Conservation (phyloP, 768 basidiomycete genomes). For the Rhodocollybia butyracea region DNA sequence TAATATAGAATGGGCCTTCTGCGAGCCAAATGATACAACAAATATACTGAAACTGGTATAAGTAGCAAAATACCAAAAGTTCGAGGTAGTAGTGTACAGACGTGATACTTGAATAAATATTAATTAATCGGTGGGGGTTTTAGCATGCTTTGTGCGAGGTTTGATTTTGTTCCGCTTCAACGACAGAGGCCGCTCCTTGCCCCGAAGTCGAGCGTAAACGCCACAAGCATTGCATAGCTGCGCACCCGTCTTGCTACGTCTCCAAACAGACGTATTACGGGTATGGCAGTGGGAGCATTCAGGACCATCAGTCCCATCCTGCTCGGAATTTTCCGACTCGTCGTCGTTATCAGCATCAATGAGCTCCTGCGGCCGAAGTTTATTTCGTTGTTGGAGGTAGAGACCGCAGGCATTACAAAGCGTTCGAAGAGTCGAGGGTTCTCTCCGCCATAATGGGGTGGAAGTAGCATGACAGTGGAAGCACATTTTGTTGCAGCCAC, state of each 20-base stretch:
- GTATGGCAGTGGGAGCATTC: slow-evolving; percentile 14
- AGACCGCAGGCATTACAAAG: slow-evolving; percentile 16
- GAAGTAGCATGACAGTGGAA: slow-evolving; percentile 14
- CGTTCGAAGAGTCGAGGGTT: slow-evolving; percentile 11
- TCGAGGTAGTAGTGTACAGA: too few species aligned
- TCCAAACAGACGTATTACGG: slow-evolving; percentile 11
- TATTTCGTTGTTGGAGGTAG: slow-evolving; percentile 14
- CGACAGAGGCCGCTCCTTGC: slow-evolving; percentile 10
- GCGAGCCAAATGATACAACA: too few species aligned
- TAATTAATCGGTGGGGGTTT: background rate
- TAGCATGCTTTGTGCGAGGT: slow-evolving; percentile 13
- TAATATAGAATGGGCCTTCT: too few species aligned
- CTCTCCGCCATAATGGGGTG: slow-evolving; percentile 13
- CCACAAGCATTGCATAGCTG: slow-evolving; percentile 16
- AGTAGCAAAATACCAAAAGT: too few species aligned
- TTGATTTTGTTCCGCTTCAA: slow-evolving; percentile 15
- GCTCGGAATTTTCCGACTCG: slow-evolving; percentile 1
- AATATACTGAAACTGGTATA: too few species aligned
- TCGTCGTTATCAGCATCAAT: slow-evolving; percentile 14
- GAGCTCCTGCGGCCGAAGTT: slow-evolving; percentile 14
- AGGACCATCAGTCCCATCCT: slow-evolving; percentile 1
- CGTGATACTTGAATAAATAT: too few species aligned
- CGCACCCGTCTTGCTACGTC: slow-evolving; percentile 13
- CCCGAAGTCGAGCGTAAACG: slow-evolving; percentile 12
- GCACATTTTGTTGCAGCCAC: slow-evolving; percentile 1